These are phyloP conservation scores for Crepidotus sp. DNA, from an alignment of 1,284 basidiomycete species.

Conservation along the genomic window DNA sequence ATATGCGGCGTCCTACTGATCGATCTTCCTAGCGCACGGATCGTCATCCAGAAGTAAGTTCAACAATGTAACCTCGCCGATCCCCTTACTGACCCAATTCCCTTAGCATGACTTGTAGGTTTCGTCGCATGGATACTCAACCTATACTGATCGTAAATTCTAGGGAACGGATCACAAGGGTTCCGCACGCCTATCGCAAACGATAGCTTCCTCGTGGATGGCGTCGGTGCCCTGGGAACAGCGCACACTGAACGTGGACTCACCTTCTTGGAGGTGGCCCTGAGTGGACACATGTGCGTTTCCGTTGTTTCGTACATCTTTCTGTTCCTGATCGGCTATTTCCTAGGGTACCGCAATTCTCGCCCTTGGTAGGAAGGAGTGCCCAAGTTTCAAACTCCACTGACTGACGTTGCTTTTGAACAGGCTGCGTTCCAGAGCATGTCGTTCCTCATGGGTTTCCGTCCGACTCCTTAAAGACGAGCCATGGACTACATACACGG, in stretches of 20 bases:
- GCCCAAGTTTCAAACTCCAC: too few species aligned
- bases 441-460: constrained; percentile 61
- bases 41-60: constrained; percentile 59
- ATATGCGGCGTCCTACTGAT: not conserved
- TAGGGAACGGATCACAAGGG: constrained; percentile 60
- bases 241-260: constrained; percentile 58
- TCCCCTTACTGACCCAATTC: not conserved
- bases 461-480: constrained; percentile 31
- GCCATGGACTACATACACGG: too few species aligned
- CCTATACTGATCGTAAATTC: not conserved
- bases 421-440: constrained; percentile 64
- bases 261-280: constrained; percentile 54
- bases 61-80: not conserved
- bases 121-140: not conserved
- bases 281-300: constrained; percentile 67
- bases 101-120: constrained; percentile 62
- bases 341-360: constrained; percentile 55
- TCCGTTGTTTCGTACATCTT: not conserved
- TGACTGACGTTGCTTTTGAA: not conserved
- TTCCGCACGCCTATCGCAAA: constrained; percentile 58
- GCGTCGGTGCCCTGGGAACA: constrained; percentile 55
- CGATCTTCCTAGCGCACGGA: constrained; percentile 36
- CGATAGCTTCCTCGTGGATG: constrained; percentile 63
- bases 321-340: not conserved
- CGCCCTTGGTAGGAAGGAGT: constrained; percentile 53